phyloP scores from a whole-genome alignment of 352 stramenopile genomes.

The Salisapilia sapeloensis region DNA sequence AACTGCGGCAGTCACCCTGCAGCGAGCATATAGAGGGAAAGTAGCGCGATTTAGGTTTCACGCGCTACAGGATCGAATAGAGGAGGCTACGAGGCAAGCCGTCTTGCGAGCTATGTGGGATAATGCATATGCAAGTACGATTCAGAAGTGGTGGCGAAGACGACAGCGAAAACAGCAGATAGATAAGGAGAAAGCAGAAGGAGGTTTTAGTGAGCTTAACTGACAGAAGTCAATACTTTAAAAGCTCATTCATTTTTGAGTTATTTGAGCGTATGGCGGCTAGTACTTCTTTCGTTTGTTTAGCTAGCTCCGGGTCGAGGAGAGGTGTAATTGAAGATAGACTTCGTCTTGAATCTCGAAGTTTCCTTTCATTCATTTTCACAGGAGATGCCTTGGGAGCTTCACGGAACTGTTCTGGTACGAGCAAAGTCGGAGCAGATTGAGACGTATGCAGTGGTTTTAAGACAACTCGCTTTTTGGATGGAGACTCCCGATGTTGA shows the following conservation, averaged over 20 bases:
- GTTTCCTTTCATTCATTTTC: slow-evolving; percentile 3
- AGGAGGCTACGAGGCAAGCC: slow-evolving; percentile 26
- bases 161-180: not conserved
- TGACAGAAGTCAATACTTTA: too few species aligned
- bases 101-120: slow-evolving; percentile 46
- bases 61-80: slow-evolving; percentile 34
- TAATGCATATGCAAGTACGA: slow-evolving; percentile 48
- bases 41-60: slow-evolving; percentile 32
- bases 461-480: not conserved
- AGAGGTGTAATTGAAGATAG: slow-evolving; percentile 8
- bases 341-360: slow-evolving; percentile 3
- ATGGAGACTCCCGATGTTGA: not conserved
- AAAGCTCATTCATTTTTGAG: slow-evolving; percentile 65
- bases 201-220: too few species aligned
- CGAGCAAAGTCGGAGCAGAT: not conserved
- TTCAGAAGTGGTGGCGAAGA: slow-evolving; percentile 41
- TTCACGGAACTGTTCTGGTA: not conserved
- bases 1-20: slow-evolving; percentile 18
- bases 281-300: slow-evolving; percentile 39
- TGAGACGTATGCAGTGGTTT: not conserved
- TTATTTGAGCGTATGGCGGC: slow-evolving; percentile 37
- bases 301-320: slow-evolving; percentile 31
- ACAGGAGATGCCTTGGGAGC: slow-evolving; percentile 1
- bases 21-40: slow-evolving; percentile 45
- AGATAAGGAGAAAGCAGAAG: too few species aligned